A percentile compares a stretch with the other conserved stretches of the same genome.
phyloP scores from a whole-genome alignment of 768 basidiomycete genomes.

The Hygrophorus russula region DNA sequence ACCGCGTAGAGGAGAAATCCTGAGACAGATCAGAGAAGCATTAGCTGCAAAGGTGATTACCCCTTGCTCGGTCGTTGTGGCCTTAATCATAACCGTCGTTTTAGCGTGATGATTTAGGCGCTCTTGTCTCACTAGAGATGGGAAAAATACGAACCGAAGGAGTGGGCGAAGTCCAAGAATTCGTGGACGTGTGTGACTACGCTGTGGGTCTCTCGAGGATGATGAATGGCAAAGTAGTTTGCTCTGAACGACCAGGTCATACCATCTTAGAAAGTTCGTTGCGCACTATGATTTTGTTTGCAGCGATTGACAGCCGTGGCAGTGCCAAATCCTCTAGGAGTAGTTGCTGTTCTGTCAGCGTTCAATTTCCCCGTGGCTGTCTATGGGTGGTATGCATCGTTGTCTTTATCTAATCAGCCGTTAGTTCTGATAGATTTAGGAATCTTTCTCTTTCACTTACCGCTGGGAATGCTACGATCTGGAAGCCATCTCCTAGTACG shows the following conservation, averaged over 20 bases:
- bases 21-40: conserved; percentile 80
- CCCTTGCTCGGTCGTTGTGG: conserved; percentile 4
- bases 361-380: conserved; percentile 97
- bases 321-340: conserved; percentile 85
- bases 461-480: conserved; percentile 86
- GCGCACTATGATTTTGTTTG: conserved; percentile 4
- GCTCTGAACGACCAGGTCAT: conserved; percentile 85
- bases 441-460: conserved; percentile 83
- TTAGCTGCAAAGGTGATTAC: conserved; percentile 54
- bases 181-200: conserved; percentile 95
- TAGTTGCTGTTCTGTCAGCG: conserved; percentile 69
- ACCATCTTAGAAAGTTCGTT: conserved; percentile 74
- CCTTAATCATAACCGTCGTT: conserved; percentile 8
- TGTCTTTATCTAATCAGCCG: background rate
- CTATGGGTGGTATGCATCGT: conserved; percentile 62
- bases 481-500: conserved; percentile 91
- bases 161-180: conserved; percentile 88
- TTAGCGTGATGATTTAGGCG: conserved; percentile 70
- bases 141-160: conserved; percentile 89
- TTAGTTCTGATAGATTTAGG: conserved; percentile 32
- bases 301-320: conserved; percentile 13
- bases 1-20: conserved; percentile 78
- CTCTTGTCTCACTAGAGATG: conserved; percentile 81
- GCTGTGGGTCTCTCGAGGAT: conserved; percentile 87
- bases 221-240: conserved; percentile 86